Percentiles rank a stretch among this genome's conserved stretches.
These are phyloP conservation scores for Artemisia tridentata DNA, from an alignment of 129 eudicot species.

Conservation along the genomic window DNA sequence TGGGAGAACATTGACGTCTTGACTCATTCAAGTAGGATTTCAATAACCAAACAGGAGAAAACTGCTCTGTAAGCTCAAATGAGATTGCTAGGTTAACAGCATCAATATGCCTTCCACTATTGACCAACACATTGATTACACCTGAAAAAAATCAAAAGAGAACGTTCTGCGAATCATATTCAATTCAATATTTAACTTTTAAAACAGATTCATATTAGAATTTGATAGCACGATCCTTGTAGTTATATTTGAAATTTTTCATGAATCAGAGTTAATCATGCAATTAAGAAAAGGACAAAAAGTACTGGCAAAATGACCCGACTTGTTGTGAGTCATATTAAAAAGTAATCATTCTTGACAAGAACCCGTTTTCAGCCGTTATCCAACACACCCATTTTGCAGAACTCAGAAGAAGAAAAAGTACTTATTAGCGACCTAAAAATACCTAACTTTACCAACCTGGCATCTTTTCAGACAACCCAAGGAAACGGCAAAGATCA, in stretches of 20 bases:
- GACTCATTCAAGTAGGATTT: constrained; percentile 76
- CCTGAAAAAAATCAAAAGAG: constrained; percentile 35
- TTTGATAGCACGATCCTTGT: too few relatives aligned
- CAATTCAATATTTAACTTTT: too few relatives aligned
- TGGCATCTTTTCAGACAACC: constrained; percentile 78
- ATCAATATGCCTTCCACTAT: constrained; percentile 77
- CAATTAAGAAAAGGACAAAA: too few relatives aligned
- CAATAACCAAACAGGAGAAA: constrained; percentile 63
- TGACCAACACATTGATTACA: constrained; percentile 66
- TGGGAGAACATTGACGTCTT: constrained; percentile 48
- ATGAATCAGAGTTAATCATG: too few relatives aligned
- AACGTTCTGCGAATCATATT: background rate
- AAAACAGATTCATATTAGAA: too few relatives aligned
- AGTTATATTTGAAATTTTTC: too few relatives aligned
- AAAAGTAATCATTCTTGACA: too few relatives aligned
- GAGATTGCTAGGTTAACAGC: constrained; percentile 80
- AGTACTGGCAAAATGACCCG: too few relatives aligned
- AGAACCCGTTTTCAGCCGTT: too few relatives aligned
- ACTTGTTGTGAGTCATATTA: too few relatives aligned
- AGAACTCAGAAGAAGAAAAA: too few relatives aligned
- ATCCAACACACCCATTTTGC: too few relatives aligned
- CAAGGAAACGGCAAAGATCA: constrained; percentile 80
- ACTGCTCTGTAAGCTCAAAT: constrained; percentile 74
- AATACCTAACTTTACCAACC: constrained; percentile 37
- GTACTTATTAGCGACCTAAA: background rate